A percentile compares a stretch with the other conserved stretches of the same genome.
Evolutionary conservation across 2,329 filamentous ascomycete species (phyloP).

Genomic region (Fusarium haematococcum): DNA sequence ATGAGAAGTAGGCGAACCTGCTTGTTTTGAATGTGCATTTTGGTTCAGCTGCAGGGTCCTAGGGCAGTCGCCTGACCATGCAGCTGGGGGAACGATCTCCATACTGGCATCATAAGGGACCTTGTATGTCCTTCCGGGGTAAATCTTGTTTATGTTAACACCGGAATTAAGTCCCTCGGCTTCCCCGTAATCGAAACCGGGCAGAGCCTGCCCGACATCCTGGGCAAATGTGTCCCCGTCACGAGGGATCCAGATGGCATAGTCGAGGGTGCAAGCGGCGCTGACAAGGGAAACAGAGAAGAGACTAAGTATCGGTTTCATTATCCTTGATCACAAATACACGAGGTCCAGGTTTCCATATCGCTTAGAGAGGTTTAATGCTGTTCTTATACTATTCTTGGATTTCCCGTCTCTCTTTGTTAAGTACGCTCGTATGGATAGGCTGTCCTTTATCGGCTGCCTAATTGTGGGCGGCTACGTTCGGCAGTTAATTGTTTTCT

Average conservation of each 20-base stretch:
- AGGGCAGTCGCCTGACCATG: conserved; percentile 1
- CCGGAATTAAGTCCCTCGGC: background rate
- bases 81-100: background rate
- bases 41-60: conserved; percentile 1
- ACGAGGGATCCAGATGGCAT: conserved; percentile 1
- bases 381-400: background rate
- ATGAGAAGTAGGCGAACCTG: background rate
- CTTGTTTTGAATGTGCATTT: background rate
- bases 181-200: background rate
- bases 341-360: background rate
- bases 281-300: background rate
- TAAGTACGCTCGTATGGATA: background rate
- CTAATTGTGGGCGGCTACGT: too few relatives aligned
- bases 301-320: background rate
- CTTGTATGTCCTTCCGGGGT: conserved; percentile 3
- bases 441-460: too few relatives aligned
- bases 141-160: background rate
- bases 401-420: background rate
- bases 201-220: background rate
- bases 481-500: background rate
- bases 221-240: background rate
- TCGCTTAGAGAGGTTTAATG: background rate
- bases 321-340: background rate
- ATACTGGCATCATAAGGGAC: background rate
- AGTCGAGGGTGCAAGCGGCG: background rate